Base-by-base conservation (phyloP, 129 eudicot species). In the Escallonia rubra region DNA sequence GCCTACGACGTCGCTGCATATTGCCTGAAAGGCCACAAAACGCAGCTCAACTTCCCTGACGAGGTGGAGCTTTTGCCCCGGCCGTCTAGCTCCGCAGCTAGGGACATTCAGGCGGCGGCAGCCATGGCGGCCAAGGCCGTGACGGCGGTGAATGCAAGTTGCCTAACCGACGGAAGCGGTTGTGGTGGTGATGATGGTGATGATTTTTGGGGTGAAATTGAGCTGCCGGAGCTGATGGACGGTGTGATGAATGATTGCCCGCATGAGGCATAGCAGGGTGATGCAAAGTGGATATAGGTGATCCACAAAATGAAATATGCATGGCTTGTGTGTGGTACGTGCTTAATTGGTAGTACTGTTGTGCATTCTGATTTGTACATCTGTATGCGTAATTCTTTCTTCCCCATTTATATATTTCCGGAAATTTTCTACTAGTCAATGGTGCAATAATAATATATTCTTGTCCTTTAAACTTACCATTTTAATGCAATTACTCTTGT, bases 91-190 rank as follows among this genome's bases (percentile, higher is more conserved):
- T 52, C 76, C 61, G 47, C 72, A 1, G 84, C 96, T 4, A 71
- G 81, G 45, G 85, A 88, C 50, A 73, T 88, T 38, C 96, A 85
- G 63, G 88, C 79, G 7, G 96, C 96, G 7, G 91, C 96, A 3
- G 74, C 88, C 0, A 56, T 76, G 80, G 96, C 91, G 10, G 91
- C 95, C 2, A 72, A 72, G 44, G 63, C 46, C 65, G 85, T 58
- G 47, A 23, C 11, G 23, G 51, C 46, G 63, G 69, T 61, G 41
- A 63, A 73, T 46, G 68, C 15, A 44, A 49, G 59, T 34, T 52
- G 41, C 48, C 34, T 1, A 23, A 23, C 34, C 34, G 34, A 23
- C 34, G 34, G 34, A 23, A 23, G 34, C 1, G 34, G 34, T 1
- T 23, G 34, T 41, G 14, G 15, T 4, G 53, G 53, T 4, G 66